phyloP scores from a whole-genome alignment of 352 stramenopile genomes.

The Phytophthora sp. region DNA sequence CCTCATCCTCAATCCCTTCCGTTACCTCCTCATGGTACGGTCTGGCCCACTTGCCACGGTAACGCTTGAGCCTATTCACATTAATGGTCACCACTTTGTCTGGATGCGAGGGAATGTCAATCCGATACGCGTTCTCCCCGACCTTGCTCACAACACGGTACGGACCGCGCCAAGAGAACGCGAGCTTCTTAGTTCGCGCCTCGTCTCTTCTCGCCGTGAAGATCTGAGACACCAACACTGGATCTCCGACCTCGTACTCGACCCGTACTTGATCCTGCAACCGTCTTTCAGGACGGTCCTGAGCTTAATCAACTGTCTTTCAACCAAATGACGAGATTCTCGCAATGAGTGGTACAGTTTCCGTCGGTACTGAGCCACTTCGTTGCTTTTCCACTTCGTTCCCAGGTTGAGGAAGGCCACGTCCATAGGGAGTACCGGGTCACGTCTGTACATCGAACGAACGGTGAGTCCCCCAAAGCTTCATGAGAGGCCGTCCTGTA shows the following conservation, averaged over 20 bases:
- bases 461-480: background rate
- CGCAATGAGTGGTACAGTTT: conserved; percentile 1
- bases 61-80: background rate
- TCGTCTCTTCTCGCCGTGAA: conserved; percentile 2
- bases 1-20: too few relatives aligned
- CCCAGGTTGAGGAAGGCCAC: conserved; percentile 12
- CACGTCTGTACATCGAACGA: conserved; percentile 1
- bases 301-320: conserved; percentile 9
- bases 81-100: background rate
- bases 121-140: background rate
- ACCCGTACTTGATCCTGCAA: background rate
- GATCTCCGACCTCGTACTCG: conserved; percentile 4
- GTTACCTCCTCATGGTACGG: background rate
- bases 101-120: background rate
- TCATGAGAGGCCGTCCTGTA: conserved; percentile 7
- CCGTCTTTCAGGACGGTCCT: background rate
- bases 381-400: conserved; percentile 5
- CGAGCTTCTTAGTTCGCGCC: conserved; percentile 12
- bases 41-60: background rate
- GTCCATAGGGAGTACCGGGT: background rate
- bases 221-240: conserved; percentile 17
- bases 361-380: background rate
- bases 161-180: too few relatives aligned
- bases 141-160: background rate
- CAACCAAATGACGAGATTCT: conserved; percentile 3